Conservation (phyloP, 2,329 filamentous ascomycete species). For the Penicillium sclerotigenum region DNA sequence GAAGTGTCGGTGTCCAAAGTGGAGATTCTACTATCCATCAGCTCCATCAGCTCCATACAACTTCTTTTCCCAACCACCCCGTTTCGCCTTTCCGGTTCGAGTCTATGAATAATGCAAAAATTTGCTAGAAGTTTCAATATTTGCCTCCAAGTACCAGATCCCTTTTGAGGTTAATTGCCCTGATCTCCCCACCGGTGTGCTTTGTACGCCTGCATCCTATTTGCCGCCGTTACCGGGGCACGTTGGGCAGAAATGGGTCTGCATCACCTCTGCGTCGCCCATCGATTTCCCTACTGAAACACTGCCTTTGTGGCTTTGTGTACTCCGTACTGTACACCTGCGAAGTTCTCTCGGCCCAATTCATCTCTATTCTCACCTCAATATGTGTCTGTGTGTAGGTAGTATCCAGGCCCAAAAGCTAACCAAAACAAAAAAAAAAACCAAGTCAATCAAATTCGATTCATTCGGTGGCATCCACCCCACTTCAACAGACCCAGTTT, state of each 20-base stretch:
- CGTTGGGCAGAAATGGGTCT: conserved; percentile 31
- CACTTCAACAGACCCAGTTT: conserved; percentile 26
- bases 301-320: conserved; percentile 4
- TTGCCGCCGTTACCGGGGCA: conserved; percentile 23
- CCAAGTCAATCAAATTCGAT: conserved; percentile 5
- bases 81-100: conserved; percentile 5
- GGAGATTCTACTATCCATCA: conserved; percentile 15
- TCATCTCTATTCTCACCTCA: neutral
- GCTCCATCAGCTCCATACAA: conserved; percentile 10
- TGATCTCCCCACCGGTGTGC: conserved; percentile 21
- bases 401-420: conserved; percentile 1
- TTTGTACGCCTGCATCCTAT: conserved; percentile 20
- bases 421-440: conserved; percentile 15
- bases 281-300: conserved; percentile 5
- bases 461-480: conserved; percentile 28
- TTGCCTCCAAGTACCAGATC: neutral
- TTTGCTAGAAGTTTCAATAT: neutral
- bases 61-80: conserved; percentile 5
- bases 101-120: conserved; percentile 3
- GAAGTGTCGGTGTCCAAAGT: conserved; percentile 24
- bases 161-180: conserved; percentile 11
- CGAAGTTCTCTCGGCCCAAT: neutral
- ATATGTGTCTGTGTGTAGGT: neutral
- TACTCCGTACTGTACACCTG: neutral
- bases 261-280: conserved; percentile 17